Evolutionary conservation across 495 filamentous ascomycete species (phyloP).

Genomic region (Penicillium lividum): DNA sequence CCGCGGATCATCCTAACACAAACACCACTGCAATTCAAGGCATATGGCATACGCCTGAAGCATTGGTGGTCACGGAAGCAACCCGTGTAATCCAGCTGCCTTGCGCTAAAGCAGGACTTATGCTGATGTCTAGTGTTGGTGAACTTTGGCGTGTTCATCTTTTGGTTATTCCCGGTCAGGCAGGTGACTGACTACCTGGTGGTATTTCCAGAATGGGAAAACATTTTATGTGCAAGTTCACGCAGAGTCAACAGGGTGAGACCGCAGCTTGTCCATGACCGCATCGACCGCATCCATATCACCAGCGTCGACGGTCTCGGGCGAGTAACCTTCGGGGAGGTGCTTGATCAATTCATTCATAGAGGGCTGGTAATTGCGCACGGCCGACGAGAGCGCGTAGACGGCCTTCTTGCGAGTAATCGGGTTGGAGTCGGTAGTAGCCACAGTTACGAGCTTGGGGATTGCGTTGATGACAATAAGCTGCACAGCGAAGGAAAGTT

Average conservation of each 20-base stretch:
- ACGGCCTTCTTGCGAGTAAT: constrained; percentile 82
- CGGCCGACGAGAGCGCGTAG: constrained; percentile 78
- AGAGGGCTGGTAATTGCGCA: constrained; percentile 84
- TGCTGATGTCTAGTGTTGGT: not conserved
- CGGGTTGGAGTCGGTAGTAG: constrained; percentile 57
- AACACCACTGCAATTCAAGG: not conserved
- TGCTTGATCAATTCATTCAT: constrained; percentile 62
- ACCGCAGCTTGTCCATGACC: constrained; percentile 67
- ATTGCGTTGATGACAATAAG: constrained; percentile 72
- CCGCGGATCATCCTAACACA: not conserved
- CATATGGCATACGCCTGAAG: not conserved
- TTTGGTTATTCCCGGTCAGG: not conserved
- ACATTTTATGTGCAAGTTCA: constrained; percentile 14
- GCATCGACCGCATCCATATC: constrained; percentile 85
- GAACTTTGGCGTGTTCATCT: not conserved
- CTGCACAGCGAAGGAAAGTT: constrained; percentile 27
- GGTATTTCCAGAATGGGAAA: not conserved
- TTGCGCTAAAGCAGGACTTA: not conserved
- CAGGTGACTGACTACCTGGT: not conserved
- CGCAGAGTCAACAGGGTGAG: constrained; percentile 41
- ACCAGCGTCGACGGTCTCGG: constrained; percentile 64
- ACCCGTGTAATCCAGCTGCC: not conserved
- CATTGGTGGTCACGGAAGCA: not conserved
- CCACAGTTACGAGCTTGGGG: constrained; percentile 64
- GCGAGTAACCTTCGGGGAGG: constrained; percentile 61